Evolutionary conservation across 352 stramenopile species (phyloP), one percentile per base, ranked within the genome.

Genomic region (Globisporangium sylvaticum): DNA sequence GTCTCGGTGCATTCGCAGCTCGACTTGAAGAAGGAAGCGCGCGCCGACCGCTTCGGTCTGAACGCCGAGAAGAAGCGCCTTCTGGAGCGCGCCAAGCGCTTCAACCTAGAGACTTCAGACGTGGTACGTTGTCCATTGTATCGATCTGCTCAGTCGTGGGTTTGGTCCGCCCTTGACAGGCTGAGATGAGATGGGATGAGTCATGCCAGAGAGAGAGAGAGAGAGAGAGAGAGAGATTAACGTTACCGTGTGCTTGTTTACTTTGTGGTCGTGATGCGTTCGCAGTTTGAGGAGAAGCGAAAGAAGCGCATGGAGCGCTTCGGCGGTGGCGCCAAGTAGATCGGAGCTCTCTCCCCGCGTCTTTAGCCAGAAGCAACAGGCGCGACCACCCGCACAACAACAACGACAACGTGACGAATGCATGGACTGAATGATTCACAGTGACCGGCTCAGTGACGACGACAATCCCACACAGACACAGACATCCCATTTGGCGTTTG

Each of bases 11-110:
- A 37, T 37, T 37, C 10, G 9, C 57, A 95, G 88, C 65, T 96
- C 67, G 80, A 90, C n/a, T 77, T 87, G 68, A 94, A 94, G 74
- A 94, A 94, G 67, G 70, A 80, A 29, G 84, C 82, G 39, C 86
- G 88, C 9, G 84, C 84, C 4, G 84, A 94, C 54, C 84, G 88
- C 62, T 96, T 96, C 59, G 88, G 88, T 9, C 67, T 96, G 31
- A 96, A 94, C 46, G 86, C 73, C 22, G 86, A 96, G 62, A 75
- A 87, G 58, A 93, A 94, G 65, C 80, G 82, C 56, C 86, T 85
- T 63, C 72, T 96, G 58, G 83, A 96, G 31, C 88, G 88, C 29
- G 88, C 88, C 50, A 91, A 94, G 73, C 86, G 88, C 62, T 96
- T 96, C 64, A 83, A 84, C 15, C 73, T 96, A 20, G 86, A 94